Percentiles rank a stretch among this genome's conserved stretches.
phyloP scores from a whole-genome alignment of 306 rosid genomes.

The Pyrus betulifolia region DNA sequence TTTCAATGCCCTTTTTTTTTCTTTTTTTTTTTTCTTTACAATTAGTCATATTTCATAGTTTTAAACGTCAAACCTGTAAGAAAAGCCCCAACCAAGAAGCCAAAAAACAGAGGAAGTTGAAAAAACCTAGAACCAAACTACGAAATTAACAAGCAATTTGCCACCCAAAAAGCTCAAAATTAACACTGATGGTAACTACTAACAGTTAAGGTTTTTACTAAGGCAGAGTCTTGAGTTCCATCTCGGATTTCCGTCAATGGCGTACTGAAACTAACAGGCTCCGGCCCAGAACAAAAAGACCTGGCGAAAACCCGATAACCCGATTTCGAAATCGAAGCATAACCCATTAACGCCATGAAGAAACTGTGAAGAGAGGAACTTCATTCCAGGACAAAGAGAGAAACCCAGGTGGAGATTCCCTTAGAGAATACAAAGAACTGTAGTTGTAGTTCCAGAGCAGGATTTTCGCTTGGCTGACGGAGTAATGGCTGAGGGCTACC shows the following conservation, averaged over 20 bases:
- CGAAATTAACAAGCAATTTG: slow-evolving; percentile 16
- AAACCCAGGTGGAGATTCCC: slow-evolving; percentile 71
- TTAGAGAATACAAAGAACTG: slow-evolving; percentile 45
- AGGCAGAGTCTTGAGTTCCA: slow-evolving; percentile 7
- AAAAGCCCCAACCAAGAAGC: slow-evolving; percentile 16
- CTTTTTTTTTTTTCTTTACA: slow-evolving; percentile 17
- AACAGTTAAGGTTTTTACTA: slow-evolving; percentile 16
- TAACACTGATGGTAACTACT: background rate
- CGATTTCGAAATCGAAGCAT: background rate
- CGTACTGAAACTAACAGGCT: slow-evolving; percentile 45
- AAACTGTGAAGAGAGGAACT: slow-evolving; percentile 70
- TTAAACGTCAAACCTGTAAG: slow-evolving; percentile 42
- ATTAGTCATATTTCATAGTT: slow-evolving; percentile 33
- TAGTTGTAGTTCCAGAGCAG: slow-evolving; percentile 73
- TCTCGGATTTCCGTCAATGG: slow-evolving; percentile 12
- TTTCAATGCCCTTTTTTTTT: slow-evolving; percentile 15
- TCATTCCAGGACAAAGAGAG: slow-evolving; percentile 83
- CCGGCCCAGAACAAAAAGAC: slow-evolving; percentile 63
- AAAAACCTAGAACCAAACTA: slow-evolving; percentile 31
- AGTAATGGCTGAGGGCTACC: slow-evolving; percentile 69
- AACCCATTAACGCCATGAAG: slow-evolving; percentile 74
- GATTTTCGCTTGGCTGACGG: slow-evolving; percentile 77
- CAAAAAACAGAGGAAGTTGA: background rate
- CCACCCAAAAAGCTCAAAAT: slow-evolving; percentile 5
- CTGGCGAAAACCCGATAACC: slow-evolving; percentile 48